A percentile compares a stretch with the other conserved stretches of the same genome.
These are phyloP conservation scores for Cicer yamashitae DNA, from an alignment of 306 rosid species.

Conservation along the genomic window DNA sequence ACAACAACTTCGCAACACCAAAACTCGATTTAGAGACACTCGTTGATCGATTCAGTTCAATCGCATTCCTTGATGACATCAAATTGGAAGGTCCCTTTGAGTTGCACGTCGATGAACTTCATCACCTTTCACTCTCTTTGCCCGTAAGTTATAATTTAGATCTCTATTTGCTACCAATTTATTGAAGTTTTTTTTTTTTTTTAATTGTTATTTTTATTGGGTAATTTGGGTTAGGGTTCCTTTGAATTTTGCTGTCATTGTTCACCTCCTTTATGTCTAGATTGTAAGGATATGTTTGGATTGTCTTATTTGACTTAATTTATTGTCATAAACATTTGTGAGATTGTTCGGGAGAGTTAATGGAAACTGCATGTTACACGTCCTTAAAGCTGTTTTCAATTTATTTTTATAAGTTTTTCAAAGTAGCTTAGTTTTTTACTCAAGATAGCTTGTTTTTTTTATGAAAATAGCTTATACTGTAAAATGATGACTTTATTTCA, in stretches of 20 bases:
- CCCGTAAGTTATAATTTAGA: constrained; percentile 58
- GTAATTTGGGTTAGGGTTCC: background rate
- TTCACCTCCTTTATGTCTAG: background rate
- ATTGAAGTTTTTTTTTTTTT: background rate
- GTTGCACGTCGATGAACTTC: constrained; percentile 53
- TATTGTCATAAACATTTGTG: too few relatives aligned
- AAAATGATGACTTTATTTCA: too few relatives aligned
- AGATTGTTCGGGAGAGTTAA: too few relatives aligned
- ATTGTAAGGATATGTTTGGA: background rate
- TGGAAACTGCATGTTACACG: too few relatives aligned
- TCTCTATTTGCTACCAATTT: background rate
- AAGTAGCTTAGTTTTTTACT: too few relatives aligned
- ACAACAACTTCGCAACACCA: constrained; percentile 49
- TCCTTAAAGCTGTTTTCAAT: too few relatives aligned
- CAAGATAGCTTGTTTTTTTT: too few relatives aligned
- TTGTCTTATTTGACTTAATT: too few relatives aligned
- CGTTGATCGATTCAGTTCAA: constrained; percentile 50
- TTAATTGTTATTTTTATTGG: background rate
- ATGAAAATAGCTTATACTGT: too few relatives aligned
- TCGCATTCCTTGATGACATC: constrained; percentile 63
- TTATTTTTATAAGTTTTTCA: too few relatives aligned
- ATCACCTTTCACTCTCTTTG: constrained; percentile 58
- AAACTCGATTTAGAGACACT: constrained; percentile 60
- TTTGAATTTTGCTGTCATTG: background rate
- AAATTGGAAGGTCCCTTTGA: constrained; percentile 81